Base-by-base conservation (phyloP, 106 monocot genomes). In the Dioscorea alata region DNA sequence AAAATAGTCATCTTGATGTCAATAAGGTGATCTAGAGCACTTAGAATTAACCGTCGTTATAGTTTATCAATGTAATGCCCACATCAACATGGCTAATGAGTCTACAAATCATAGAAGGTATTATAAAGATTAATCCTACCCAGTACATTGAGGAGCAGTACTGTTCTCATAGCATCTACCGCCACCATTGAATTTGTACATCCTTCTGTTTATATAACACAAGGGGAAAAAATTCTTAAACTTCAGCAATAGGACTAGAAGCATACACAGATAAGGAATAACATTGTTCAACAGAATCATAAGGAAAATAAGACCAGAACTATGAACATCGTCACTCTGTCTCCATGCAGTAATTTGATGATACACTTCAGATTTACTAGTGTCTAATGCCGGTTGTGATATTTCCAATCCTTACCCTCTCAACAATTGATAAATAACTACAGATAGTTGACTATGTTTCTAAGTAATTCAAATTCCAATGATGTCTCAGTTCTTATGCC, bases 121-220 rank as follows among this genome's bases (percentile, higher is more conserved):
- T 48, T 12, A 62, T 4, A 54, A 18, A 16, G 5, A 5, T 54
- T 28, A 34, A 53, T 19, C 74, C 16, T 61, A 92, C 90, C 93
- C 93, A 23, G 89, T 82, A 61, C 93, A 94, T 17, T 86, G 93
- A 66, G 93, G 93, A 28, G 63, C 72, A 16, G 93, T 87, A 66
- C 90, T 90, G 71, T 90, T 90, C 78, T 73, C 77, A 34, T 86
- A 81, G 80, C 93, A 94, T 69, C 90, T 67, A 1, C 74, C 69
- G 63, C 86, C 75, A 57, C 84, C 85, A 70, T 23, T 75, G 31
- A 71, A 57, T 75, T 90, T 90, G 82, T 90, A 94, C 53, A 80
- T 76, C 74, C 93, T 82, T 87, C 93, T 86, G 73, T 69, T 68
- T 16, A 61, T 61, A n/a, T 13, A n/a, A 76, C 63, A 71, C 13